Base-by-base conservation (phyloP, 495 filamentous ascomycete species). In the Penicillium ochrochloron region DNA sequence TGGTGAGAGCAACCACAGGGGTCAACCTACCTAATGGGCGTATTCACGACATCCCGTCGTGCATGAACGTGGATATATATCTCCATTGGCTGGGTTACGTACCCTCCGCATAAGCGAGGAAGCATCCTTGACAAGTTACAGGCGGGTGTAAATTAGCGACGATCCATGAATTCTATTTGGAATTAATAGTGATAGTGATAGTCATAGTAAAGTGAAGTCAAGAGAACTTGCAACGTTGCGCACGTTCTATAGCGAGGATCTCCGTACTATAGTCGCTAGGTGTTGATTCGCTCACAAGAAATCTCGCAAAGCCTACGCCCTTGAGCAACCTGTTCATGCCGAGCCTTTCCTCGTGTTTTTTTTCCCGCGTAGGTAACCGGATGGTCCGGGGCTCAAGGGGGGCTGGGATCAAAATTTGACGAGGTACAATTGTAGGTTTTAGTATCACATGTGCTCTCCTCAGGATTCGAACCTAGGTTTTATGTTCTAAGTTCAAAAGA, bases 311-410 rank as follows among this genome's bases (percentile, higher is more conserved):
- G 10, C 21, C 14, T 6, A 50, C n/a, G 42, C 17, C 57, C 19
- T 50, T 31, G 46, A 5, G 44, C 29, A 60, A 48, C 34, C 46
- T 60, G 59, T 39, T 41, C 59, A 52, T 60, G 46, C 34, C 3
- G 46, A 25, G 41, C 37, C 17, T 5, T 27, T 25, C 21, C 21
- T 25, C 55, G 37, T 15, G n/a, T 12, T 54, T 34, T 54, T 29
- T 1, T 27, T 27, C 25, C 25, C 25, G 52, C n/a, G 52, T 17
- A 33, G 52, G 15, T 19, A n/a, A 5, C 33, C 33, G 33, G 33
- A 56, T 34, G 19, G 53, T 5, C 15, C 31, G 53, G 53, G 31
- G 29, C 53, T 37, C 27, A 21, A 21, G 31, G 29, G 15, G 53
- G 5, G 53, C 31, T 56, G 48, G 15, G 25, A n/a, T 31, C 14